A percentile compares a stretch with the other conserved stretches of the same genome.
These are phyloP conservation scores for Mycothermus thermophilus DNA, from an alignment of 495 filamentous ascomycete species.

Conservation along the genomic window DNA sequence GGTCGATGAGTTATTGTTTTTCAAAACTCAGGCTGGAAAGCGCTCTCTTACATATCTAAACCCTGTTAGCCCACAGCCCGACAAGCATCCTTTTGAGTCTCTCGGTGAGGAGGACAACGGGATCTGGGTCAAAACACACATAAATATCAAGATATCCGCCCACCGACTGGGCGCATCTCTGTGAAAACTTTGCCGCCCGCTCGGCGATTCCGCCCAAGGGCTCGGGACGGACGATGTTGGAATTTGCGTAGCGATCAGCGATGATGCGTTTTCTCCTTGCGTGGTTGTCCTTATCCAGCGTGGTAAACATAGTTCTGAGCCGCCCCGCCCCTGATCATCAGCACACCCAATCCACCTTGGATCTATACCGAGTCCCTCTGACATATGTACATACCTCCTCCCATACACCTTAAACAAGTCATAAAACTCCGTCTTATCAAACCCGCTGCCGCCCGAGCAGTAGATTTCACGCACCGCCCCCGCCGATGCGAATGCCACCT, in stretches of 20 bases:
- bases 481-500: constrained; percentile 45
- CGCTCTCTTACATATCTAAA: constrained; percentile 12
- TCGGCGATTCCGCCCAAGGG: constrained; percentile 41
- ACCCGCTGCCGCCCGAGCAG: constrained; percentile 48
- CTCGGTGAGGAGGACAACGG: background rate
- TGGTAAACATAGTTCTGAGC: constrained; percentile 51
- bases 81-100: background rate
- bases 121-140: constrained; percentile 25
- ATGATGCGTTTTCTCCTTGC: constrained; percentile 44
- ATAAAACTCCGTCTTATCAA: constrained; percentile 57
- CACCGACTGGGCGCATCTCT: constrained; percentile 30
- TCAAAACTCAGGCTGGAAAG: no score
- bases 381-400: constrained; percentile 25
- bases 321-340: constrained; percentile 1
- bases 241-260: constrained; percentile 53
- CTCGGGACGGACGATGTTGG: constrained; percentile 41
- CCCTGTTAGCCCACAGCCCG: background rate
- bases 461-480: constrained; percentile 54
- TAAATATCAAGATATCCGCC: constrained; percentile 41
- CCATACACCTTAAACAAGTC: constrained; percentile 46
- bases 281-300: constrained; percentile 43
- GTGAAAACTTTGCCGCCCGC: constrained; percentile 37
- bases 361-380: no score
- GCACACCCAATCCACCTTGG: no score
- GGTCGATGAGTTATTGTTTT: background rate